Percentiles rank a stretch among this genome's conserved stretches.
Conservation (phyloP, 2,329 filamentous ascomycete species). For the Penicillium sp. region DNA sequence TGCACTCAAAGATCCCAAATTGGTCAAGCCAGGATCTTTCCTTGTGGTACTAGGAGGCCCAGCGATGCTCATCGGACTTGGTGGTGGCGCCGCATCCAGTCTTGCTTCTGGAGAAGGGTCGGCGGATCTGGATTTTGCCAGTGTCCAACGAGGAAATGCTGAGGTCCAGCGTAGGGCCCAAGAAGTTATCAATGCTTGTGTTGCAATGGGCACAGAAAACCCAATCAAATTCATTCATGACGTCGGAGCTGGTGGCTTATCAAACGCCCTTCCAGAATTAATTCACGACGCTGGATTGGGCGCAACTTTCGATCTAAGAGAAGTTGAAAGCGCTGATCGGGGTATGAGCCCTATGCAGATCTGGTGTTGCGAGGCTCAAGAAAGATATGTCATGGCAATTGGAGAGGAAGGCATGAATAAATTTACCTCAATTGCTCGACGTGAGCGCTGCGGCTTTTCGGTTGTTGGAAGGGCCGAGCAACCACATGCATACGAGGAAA, state of each 20-base stretch:
- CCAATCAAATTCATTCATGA: conserved; percentile 98
- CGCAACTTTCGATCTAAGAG: conserved; percentile 88
- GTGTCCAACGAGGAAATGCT: conserved; percentile 93
- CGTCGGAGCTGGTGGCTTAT: conserved; percentile 87
- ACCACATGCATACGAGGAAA: conserved; percentile 57
- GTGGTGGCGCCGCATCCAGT: conserved; percentile 91
- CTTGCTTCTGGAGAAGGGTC: conserved; percentile 82
- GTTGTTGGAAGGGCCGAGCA: conserved; percentile 76
- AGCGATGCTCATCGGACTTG: conserved; percentile 95
- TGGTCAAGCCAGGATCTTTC: conserved; percentile 83
- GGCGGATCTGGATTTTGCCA: conserved; percentile 92
- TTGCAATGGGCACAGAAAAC: conserved; percentile 75
- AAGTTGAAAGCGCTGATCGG: conserved; percentile 83
- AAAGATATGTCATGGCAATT: conserved; percentile 89
- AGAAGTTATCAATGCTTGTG: conserved; percentile 96
- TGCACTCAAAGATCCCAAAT: conserved; percentile 74
- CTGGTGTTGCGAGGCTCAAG: conserved; percentile 96
- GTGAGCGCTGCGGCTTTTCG: conserved; percentile 89
- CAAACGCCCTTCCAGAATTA: conserved; percentile 79
- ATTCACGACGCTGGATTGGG: conserved; percentile 90
- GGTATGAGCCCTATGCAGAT: conserved; percentile 96
- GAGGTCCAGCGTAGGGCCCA: conserved; percentile 94
- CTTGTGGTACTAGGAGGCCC: conserved; percentile 91
- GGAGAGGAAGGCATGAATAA: conserved; percentile 73
- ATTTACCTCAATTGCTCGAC: conserved; percentile 64